Base-by-base conservation (phyloP, 768 basidiomycete genomes). In the Boletus reticulatus region DNA sequence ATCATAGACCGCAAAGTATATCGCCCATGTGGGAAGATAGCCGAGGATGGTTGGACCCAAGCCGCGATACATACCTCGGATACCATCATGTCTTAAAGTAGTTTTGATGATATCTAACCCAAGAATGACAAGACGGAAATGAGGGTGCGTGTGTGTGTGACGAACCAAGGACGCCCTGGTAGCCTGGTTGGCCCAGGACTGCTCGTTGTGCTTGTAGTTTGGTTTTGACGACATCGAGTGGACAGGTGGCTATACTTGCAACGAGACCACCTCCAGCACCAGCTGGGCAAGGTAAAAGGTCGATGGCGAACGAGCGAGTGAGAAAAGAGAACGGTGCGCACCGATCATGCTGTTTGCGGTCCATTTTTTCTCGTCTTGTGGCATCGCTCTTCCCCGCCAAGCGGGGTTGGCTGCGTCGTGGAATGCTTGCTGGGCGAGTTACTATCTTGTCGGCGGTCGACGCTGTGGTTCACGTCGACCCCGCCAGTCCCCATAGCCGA, bases 11-110 rank as follows among this genome's bases (percentile, higher is more conserved):
- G 94, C 86, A 72, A 98, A 98, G 72, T 98, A 98, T 63, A 98
- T 98, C 24, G 94, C 97, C 97, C 95, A 98, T 3, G 96, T 98
- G 20, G 97, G 97, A 39, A 98, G 83, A 75, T 99, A 98, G 14
- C 97, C 97, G 9, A 95, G 80, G 53, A 99, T 82, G 19, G 97
- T 99, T 14, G 97, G 97, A 19, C 96, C 95, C 19, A 99, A 81
- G n/a, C 97, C 97, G 41, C 97, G 85, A 74, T 99, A 99, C 57
- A 98, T 78, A 14, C 97, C 97, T 52, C 88, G 84, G 49, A 97
- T 60, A 14, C 97, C 97, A 56, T 90, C 81, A 50, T 83, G 76
- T 60, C 69, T 65, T 63, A 83, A 72, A 57, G 92, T 88, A 22
- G 73, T 70, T 61, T 74, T 76, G 51, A 84, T 70, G 43, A 82